Conservation (phyloP, 169 alveolate genomes). For the Plasmodium gonderi region DNA sequence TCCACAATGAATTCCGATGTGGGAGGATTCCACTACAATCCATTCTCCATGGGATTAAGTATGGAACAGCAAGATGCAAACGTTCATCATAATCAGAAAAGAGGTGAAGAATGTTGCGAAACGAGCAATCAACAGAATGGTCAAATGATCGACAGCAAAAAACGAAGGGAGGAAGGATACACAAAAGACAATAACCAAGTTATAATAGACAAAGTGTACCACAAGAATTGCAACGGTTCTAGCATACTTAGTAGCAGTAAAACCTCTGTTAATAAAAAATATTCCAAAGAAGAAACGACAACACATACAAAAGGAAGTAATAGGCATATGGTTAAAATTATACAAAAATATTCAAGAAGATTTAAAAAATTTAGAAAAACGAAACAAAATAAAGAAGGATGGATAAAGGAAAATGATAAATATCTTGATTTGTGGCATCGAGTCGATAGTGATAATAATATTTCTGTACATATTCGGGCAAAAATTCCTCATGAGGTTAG, state of each 20-base stretch:
- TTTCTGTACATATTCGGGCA: slow-evolving; percentile 79
- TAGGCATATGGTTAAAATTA: slow-evolving; percentile 77
- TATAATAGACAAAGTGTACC: slow-evolving; percentile 34
- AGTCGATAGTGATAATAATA: slow-evolving; percentile 77
- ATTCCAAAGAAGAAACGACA: background rate
- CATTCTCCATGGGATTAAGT: background rate
- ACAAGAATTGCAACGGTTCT: slow-evolving; percentile 15
- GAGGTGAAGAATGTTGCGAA: background rate
- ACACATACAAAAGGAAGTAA: slow-evolving; percentile 36
- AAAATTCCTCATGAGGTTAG: slow-evolving; percentile 77
- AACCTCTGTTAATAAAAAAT: background rate
- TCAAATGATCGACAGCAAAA: background rate
- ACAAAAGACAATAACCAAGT: background rate
- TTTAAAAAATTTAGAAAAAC: slow-evolving; percentile 71
- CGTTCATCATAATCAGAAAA: background rate
- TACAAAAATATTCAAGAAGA: slow-evolving; percentile 74
- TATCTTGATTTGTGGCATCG: slow-evolving; percentile 78
- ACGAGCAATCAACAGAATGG: background rate
- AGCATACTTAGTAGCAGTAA: slow-evolving; percentile 1
- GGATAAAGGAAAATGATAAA: slow-evolving; percentile 73
- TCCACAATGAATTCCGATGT: background rate
- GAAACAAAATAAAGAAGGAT: slow-evolving; percentile 77
- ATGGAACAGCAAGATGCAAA: background rate
- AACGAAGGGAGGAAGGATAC: background rate
- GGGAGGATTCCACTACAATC: background rate